Evolutionary conservation across 2,329 filamentous ascomycete genomes (phyloP), one percentile per base, ranked within the genome.

Genomic region (Daldinia sp.): DNA sequence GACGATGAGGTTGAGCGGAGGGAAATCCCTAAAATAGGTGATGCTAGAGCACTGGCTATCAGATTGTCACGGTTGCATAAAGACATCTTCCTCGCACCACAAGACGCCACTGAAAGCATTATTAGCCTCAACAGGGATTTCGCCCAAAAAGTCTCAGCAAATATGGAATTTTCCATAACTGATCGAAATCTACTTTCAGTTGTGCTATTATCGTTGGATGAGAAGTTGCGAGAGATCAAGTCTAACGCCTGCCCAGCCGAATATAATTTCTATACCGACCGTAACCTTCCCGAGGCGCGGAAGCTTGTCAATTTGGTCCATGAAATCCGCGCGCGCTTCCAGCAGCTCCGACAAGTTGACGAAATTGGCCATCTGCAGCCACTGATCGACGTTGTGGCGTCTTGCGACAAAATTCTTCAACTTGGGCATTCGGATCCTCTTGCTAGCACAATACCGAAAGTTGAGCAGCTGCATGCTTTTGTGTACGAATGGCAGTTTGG

Each of bases 401-500:
- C 87, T 25, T 96, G 92, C 72, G 86, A 91, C 58, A 88, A 91
- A 68, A 82, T 96, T 0, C 82, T 96, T 1, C 85, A 89, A 56
- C 87, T 97, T 70, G 83, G 87, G 19, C 89, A 97, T 70, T 85
- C 87, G 1, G 93, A 97, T 58, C 94, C 95, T 0, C 82, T 99
- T 3, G 93, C 93, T 1, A 94, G 91, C 71, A 88, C 96, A 58
- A 85, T 99, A 53, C 91, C 90, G 1, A 92, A 91, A 73, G 84
- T 95, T 2, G 96, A 99, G 76, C 93, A 94, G 67, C 82, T 99
- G 3, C 92, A 98, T 77, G 84, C 83, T 0, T 89, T 90, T 68
- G 86, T 99, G 49, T 90, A 97, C 66, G 93, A 98, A 77, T 99
- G 95, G 95, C 93, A 99, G 75, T 87, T 87, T 73, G 87, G 87